Conservation (phyloP, 2,329 filamentous ascomycete species). For the Ophiostoma perfectum region DNA sequence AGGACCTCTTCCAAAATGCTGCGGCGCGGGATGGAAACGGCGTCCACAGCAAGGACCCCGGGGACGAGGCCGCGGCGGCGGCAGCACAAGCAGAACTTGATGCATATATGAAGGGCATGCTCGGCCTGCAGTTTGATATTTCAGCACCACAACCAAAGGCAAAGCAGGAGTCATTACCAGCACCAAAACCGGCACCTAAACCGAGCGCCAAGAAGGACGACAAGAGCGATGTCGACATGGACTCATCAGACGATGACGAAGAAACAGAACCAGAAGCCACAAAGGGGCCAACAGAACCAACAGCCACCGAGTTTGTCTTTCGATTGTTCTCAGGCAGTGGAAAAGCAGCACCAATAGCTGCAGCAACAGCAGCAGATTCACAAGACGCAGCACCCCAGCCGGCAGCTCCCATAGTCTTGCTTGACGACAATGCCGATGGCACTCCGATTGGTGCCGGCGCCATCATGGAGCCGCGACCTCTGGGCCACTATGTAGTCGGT, state of each 20-base stretch:
- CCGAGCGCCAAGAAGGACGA: neutral
- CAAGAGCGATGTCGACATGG: neutral
- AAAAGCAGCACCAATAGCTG: neutral
- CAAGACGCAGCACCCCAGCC: neutral
- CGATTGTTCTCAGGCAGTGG: constrained; percentile 25
- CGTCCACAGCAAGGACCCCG: neutral
- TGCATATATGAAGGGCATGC: constrained; percentile 22
- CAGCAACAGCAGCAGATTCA: neutral
- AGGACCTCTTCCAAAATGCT: constrained; percentile 23
- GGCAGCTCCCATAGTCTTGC: constrained; percentile 41
- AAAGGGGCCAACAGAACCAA: neutral
- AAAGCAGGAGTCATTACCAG: neutral
- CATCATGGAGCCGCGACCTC: constrained; percentile 41
- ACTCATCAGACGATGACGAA: constrained; percentile 8
- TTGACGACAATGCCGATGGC: constrained; percentile 41
- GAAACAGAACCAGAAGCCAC: neutral
- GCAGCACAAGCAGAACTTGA: constrained; percentile 23
- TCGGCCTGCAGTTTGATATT: constrained; percentile 16
- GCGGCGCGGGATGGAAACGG: constrained; percentile 12
- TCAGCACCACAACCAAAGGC: neutral
- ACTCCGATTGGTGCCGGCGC: constrained; percentile 33
- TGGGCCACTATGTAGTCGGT: constrained; percentile 46
- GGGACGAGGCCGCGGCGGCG: neutral
- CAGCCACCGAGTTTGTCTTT: constrained; percentile 23
- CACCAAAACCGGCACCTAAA: neutral